phyloP scores from a whole-genome alignment of 2,329 filamentous ascomycete species.

The Neofusicoccum ribis region DNA sequence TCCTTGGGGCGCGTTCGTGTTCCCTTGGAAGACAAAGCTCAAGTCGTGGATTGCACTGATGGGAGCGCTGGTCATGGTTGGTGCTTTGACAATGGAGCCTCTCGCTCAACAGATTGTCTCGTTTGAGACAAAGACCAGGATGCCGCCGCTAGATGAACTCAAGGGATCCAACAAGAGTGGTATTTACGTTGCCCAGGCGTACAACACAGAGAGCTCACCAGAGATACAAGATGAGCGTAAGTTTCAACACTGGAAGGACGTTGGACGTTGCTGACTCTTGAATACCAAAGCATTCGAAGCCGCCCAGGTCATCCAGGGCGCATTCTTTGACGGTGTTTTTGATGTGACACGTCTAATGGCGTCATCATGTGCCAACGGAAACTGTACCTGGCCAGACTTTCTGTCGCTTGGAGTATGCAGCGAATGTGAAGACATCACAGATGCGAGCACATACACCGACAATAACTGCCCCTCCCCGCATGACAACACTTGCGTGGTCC shows the following conservation, averaged over 20 bases:
- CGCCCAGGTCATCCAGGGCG: neutral
- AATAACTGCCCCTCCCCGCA: neutral
- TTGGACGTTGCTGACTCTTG: neutral
- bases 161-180: neutral
- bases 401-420: neutral
- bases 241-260: too few relatives aligned
- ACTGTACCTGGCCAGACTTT: slow-evolving; percentile 3
- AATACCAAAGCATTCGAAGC: neutral
- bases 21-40: neutral
- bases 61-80: slow-evolving; percentile 18
- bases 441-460: neutral
- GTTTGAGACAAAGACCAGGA: slow-evolving; percentile 9
- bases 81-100: slow-evolving; percentile 18
- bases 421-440: neutral
- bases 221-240: neutral
- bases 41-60: neutral
- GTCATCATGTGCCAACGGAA: neutral
- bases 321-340: slow-evolving; percentile 9
- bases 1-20: neutral
- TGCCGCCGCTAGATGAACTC: neutral
- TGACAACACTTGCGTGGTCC: too few relatives aligned
- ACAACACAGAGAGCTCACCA: neutral
- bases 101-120: slow-evolving; percentile 22
- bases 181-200: neutral
- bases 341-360: neutral